Evolutionary conservation across 2,329 filamentous ascomycete genomes (phyloP).

Genomic region (Seiridium cupressi): DNA sequence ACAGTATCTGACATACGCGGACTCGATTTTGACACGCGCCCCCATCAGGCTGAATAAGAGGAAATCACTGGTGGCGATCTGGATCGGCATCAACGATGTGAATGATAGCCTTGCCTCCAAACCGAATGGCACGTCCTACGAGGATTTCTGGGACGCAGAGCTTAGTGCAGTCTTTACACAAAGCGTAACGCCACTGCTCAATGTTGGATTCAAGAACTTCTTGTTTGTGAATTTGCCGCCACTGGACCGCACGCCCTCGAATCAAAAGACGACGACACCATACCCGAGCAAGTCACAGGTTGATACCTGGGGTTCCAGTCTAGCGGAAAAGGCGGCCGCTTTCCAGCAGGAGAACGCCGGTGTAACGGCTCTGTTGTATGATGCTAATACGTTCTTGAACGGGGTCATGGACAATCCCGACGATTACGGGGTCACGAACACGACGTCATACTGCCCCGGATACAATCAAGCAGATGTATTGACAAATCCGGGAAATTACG

Average conservation of each 20-base stretch:
- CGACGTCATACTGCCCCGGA: conserved; percentile 21
- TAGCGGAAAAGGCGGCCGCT: conserved; percentile 28
- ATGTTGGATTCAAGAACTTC: conserved; percentile 48
- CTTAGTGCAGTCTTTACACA: conserved; percentile 36
- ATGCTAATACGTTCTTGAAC: conserved; percentile 29
- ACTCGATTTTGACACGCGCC: conserved; percentile 33
- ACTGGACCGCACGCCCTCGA: conserved; percentile 41
- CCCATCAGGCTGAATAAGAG: conserved; percentile 1
- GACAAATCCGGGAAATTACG: conserved; percentile 20
- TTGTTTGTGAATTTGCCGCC: conserved; percentile 52
- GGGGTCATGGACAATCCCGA: conserved; percentile 24
- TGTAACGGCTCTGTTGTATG: conserved; percentile 24
- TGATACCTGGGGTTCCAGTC: conserved; percentile 38
- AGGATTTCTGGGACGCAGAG: conserved; percentile 40
- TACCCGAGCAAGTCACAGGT: conserved; percentile 46
- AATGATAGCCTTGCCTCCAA: conserved; percentile 40
- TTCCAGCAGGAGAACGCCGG: conserved; percentile 27
- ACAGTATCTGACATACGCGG: conserved; percentile 43
- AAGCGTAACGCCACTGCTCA: conserved; percentile 39
- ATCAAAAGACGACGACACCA: conserved; percentile 28
- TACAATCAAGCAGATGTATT: conserved; percentile 22
- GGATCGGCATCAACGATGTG: conserved; percentile 59
- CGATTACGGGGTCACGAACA: conserved; percentile 25
- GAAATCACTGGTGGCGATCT: conserved; percentile 43
- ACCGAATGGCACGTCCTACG: conserved; percentile 39